A percentile compares a stretch with the other conserved stretches of the same genome.
phyloP scores from a whole-genome alignment of 345 rosid genomes.

The Erucastrum elatum region DNA sequence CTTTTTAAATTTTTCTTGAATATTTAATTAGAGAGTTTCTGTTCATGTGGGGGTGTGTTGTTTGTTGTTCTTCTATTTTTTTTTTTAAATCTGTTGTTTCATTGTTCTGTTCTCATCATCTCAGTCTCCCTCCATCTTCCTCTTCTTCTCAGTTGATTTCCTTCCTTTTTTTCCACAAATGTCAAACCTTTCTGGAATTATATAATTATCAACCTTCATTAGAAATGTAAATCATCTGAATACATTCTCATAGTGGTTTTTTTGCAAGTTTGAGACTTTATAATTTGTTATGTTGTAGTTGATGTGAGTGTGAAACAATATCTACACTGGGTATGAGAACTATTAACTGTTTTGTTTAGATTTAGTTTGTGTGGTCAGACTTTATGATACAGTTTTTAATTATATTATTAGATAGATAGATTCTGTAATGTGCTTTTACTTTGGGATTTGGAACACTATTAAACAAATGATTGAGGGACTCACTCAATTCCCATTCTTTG shows the following conservation, averaged over 20 bases:
- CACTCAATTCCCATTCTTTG: slow-evolving; percentile 21
- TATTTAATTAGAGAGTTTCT: slow-evolving; percentile 28
- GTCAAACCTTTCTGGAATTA: neutral
- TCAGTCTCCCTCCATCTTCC: neutral
- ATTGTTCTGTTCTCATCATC: slow-evolving; percentile 8
- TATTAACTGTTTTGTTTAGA: neutral
- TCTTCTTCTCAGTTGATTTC: neutral
- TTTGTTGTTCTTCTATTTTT: neutral
- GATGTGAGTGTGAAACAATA: slow-evolving; percentile 13
- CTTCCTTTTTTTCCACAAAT: neutral
- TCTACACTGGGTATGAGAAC: slow-evolving; percentile 3
- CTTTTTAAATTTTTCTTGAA: neutral
- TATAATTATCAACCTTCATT: neutral
- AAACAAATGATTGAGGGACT: slow-evolving; percentile 26
- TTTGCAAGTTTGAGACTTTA: slow-evolving; percentile 1
- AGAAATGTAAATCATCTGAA: neutral
- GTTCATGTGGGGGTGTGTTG: slow-evolving; percentile 35
- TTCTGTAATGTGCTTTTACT: slow-evolving; percentile 30
- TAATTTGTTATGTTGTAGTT: neutral
- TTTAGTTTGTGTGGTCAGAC: neutral
- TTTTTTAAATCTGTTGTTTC: neutral
- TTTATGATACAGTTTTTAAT: slow-evolving; percentile 8
- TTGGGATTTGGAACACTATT: slow-evolving; percentile 34
- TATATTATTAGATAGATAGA: slow-evolving; percentile 7
- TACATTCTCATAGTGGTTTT: neutral